Evolutionary conservation across 2,329 filamentous ascomycete species (phyloP).

Genomic region (Mollisiaceae sp.): DNA sequence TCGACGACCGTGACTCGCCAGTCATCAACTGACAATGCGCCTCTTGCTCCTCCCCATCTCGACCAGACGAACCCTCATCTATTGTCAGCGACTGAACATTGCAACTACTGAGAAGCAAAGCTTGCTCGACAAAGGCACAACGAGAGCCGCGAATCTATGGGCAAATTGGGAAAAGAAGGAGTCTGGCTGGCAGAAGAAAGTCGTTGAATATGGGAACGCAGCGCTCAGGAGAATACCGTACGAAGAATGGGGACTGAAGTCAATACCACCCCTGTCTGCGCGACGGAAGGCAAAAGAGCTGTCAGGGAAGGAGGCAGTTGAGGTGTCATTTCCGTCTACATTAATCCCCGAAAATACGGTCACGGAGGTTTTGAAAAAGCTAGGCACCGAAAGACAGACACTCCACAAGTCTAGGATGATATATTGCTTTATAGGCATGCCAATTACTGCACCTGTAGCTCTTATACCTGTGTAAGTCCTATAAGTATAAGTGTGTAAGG

Average conservation of each 20-base stretch:
- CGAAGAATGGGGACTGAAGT: constrained; percentile 98
- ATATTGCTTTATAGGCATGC: constrained; percentile 83
- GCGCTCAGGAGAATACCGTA: constrained; percentile 88
- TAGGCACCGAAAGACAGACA: constrained; percentile 81
- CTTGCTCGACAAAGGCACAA: constrained; percentile 70
- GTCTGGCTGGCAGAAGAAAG: constrained; percentile 83
- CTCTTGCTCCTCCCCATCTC: constrained; percentile 94
- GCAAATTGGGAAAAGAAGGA: constrained; percentile 85
- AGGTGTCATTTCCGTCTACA: constrained; percentile 76
- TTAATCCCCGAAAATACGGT: constrained; percentile 71
- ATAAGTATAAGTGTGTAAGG: no score
- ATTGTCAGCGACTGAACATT: constrained; percentile 77
- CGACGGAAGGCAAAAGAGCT: constrained; percentile 68
- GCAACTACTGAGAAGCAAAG: constrained; percentile 58
- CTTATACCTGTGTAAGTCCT: constrained; percentile 80
- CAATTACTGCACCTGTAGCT: constrained; percentile 80
- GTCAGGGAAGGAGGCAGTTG: constrained; percentile 66
- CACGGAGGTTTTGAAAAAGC: constrained; percentile 64
- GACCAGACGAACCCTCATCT: constrained; percentile 87
- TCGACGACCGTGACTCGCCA: constrained; percentile 15
- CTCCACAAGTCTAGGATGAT: constrained; percentile 78
- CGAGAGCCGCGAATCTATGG: constrained; percentile 79
- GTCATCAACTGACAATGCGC: constrained; percentile 65
- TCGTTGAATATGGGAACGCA: constrained; percentile 86
- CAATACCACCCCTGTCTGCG: constrained; percentile 80